Conservation (phyloP, 2,329 filamentous ascomycete species). For the Claviceps africana region DNA sequence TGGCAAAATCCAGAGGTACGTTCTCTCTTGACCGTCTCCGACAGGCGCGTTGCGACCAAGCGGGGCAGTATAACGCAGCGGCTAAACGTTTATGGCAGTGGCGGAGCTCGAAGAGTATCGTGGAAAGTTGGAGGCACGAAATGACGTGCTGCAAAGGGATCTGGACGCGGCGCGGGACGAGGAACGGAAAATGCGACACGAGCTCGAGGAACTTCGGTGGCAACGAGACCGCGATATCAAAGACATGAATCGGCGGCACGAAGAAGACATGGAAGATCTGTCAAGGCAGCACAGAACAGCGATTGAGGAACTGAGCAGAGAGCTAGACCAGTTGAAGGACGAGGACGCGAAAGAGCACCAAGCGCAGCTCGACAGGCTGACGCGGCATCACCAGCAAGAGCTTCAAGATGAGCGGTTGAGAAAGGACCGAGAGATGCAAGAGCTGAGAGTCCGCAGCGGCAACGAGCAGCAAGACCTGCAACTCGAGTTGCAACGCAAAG, state of each 20-base stretch:
- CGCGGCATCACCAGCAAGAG: constrained; percentile 47
- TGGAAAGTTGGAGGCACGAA: constrained; percentile 31
- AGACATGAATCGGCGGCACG: constrained; percentile 29
- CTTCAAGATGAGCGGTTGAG: constrained; percentile 49
- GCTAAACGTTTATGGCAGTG: constrained; percentile 19
- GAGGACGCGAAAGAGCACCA: constrained; percentile 44
- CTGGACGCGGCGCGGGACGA: constrained; percentile 31
- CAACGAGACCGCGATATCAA: constrained; percentile 35
- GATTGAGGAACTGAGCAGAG: constrained; percentile 27
- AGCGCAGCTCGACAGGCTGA: constrained; percentile 52
- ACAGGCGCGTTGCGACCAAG: not conserved
- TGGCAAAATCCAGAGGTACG: constrained; percentile 64
- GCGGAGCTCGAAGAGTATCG: constrained; percentile 35
- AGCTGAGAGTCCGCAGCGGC: constrained; percentile 41
- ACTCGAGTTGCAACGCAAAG: constrained; percentile 34
- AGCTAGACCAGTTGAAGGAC: constrained; percentile 28
- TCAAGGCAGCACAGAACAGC: constrained; percentile 20
- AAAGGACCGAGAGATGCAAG: constrained; percentile 48
- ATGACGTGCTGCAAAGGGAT: constrained; percentile 46
- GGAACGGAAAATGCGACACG: constrained; percentile 19
- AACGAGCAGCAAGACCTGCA: constrained; percentile 39
- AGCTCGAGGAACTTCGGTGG: constrained; percentile 24
- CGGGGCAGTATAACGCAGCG: constrained; percentile 3
- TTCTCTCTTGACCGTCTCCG: not conserved
- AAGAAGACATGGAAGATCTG: constrained; percentile 21